Percentiles rank a stretch among this genome's conserved stretches.
Evolutionary conservation across 179 eudicot species (phyloP).

Genomic region (Vitellaria paradoxa): DNA sequence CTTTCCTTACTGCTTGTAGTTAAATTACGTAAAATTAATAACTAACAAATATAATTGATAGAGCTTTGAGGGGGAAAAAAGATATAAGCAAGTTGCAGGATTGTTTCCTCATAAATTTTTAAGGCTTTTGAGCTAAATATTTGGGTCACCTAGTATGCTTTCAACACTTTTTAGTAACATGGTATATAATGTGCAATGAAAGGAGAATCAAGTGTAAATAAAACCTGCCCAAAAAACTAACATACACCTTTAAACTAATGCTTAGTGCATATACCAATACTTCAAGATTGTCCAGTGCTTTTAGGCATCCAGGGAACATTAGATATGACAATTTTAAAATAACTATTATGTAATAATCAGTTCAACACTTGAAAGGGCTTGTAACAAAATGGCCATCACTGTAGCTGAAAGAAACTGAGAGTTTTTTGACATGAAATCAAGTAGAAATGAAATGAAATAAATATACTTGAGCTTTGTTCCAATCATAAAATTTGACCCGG

Average conservation of each 20-base stretch:
- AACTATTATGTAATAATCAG: background rate
- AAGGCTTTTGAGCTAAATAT: conserved; percentile 9
- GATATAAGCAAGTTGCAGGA: background rate
- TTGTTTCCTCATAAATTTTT: background rate
- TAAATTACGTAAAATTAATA: background rate
- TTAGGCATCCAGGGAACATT: background rate
- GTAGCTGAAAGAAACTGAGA: background rate
- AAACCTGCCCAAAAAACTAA: background rate
- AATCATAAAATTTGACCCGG: background rate
- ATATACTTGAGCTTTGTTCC: background rate
- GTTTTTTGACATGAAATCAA: background rate
- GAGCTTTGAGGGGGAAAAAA: too few species aligned
- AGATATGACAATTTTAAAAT: background rate
- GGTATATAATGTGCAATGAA: background rate
- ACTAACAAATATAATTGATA: background rate
- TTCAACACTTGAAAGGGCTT: background rate
- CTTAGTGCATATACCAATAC: background rate
- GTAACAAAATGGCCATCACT: background rate
- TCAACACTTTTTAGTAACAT: background rate
- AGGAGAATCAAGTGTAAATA: background rate
- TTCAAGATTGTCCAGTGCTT: background rate
- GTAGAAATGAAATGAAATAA: conserved; percentile 5
- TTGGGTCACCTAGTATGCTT: background rate
- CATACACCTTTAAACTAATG: conserved; percentile 1
- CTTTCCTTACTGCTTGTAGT: background rate